Evolutionary conservation across 257 asterid genomes (phyloP), one percentile per base, ranked within the genome.

Genomic region (Nyctanthes arbortristis): DNA sequence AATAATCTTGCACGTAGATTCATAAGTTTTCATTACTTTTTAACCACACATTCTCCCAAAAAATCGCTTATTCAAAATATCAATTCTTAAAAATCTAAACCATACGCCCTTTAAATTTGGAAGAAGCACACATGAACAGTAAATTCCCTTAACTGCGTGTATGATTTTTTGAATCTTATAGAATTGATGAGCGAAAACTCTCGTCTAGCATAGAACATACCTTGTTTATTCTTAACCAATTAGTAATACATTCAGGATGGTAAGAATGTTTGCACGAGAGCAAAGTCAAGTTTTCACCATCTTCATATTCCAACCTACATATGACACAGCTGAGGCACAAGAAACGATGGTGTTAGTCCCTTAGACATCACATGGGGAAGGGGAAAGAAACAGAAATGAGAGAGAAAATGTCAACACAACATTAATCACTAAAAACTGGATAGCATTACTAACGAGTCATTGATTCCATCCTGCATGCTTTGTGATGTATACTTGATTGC

Each of bases 241-340:
- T 85, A 75, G 83, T 88, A 33, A 93, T 82, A 68, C 98, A 93
- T 40, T 93, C 98, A 11, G 92, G 56, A 78, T 93, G 98, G 76
- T 93, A 93, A 10, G 73, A 71, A 73, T 93, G 98, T 61, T 90
- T 90, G 89, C 98, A 93, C 54, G 88, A 79, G 33, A 93, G 87
- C 81, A 84, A 82, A 9, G 95, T 93, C 89, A 93, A 76, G 30
- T 80, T 69, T 49, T 93, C 96, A 30, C 77, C 97, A 68, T 90
- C 97, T 79, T 93, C 97, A 24, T 90, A 93, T 68, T 93, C 98
- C 87, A 86, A 81, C 83, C 97, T 78, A 73, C 98, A 93, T 61
- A 93, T 88, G 34, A 90, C 97, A 78, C 98, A 93, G 79, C 98
- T 92, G 88, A 55, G 20, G 84, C 69, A 76, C 55, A 74, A 73